These are phyloP conservation scores for Pythium aristosporum DNA, from an alignment of 352 stramenopile species.

Conservation along the genomic window DNA sequence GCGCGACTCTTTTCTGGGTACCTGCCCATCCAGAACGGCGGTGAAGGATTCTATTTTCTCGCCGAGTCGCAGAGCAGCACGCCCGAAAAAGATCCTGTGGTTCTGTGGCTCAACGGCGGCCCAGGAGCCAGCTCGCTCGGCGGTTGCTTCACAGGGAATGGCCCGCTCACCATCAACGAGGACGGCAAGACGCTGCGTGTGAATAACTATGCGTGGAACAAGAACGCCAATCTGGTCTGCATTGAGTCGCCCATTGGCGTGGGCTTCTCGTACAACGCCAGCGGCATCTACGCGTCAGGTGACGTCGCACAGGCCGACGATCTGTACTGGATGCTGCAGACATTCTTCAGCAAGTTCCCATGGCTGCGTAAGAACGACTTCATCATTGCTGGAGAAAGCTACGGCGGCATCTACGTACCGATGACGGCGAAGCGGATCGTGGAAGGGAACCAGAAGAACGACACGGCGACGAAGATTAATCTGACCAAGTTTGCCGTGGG, in stretches of 20 bases:
- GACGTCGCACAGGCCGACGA: constrained; percentile 51
- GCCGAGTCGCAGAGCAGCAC: constrained; percentile 42
- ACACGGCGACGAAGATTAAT: constrained; percentile 44
- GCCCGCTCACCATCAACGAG: constrained; percentile 55
- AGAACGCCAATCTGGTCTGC: constrained; percentile 84
- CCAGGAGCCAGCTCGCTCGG: constrained; percentile 81
- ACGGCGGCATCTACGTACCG: constrained; percentile 88
- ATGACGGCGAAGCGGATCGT: constrained; percentile 29
- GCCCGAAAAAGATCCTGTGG: constrained; percentile 62
- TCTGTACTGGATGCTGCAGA: constrained; percentile 56
- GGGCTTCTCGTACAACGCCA: constrained; percentile 2
- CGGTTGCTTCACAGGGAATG: constrained; percentile 85
- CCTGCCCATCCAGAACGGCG: constrained; percentile 52
- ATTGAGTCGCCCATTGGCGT: neutral
- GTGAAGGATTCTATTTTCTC: constrained; percentile 41
- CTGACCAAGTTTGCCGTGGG: constrained; percentile 89
- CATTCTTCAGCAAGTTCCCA: constrained; percentile 80
- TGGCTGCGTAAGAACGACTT: constrained; percentile 66
- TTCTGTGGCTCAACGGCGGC: constrained; percentile 92
- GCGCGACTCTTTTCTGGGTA: constrained; percentile 53
- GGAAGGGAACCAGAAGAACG: constrained; percentile 9
- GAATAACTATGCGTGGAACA: constrained; percentile 89
- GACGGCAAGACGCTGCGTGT: constrained; percentile 47
- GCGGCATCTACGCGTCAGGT: constrained; percentile 31
- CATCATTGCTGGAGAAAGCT: constrained; percentile 88